Conservation (phyloP, 352 stramenopile genomes). For the Phytophthora pluvialis region DNA sequence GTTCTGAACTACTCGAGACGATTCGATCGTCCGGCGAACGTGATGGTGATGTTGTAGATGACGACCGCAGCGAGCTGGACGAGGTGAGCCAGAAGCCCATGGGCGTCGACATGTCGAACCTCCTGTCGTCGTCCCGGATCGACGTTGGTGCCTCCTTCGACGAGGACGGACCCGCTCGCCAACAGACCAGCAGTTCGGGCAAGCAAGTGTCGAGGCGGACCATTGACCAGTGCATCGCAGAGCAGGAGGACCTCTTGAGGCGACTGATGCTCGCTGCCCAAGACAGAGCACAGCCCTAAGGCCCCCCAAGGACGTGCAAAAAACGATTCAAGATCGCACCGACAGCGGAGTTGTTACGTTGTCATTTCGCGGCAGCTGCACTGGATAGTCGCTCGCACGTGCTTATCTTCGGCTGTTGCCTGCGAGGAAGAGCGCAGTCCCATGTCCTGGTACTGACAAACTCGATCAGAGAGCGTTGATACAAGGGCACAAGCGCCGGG, state of each 20-base stretch:
- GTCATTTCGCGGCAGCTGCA: slow-evolving; percentile 2
- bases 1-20: slow-evolving; percentile 39
- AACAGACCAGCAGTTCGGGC: slow-evolving; percentile 3
- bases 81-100: slow-evolving; percentile 9
- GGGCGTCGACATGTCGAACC: slow-evolving; percentile 35
- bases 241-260: slow-evolving; percentile 42
- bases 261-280: slow-evolving; percentile 35
- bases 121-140: slow-evolving; percentile 35
- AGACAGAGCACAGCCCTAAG: slow-evolving; percentile 18
- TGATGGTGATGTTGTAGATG: slow-evolving; percentile 30
- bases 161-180: slow-evolving; percentile 3
- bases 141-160: slow-evolving; percentile 26
- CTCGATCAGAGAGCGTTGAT: slow-evolving; percentile 2
- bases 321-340: slow-evolving; percentile 18
- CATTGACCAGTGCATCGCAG: slow-evolving; percentile 38
- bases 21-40: slow-evolving; percentile 33
- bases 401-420: neutral
- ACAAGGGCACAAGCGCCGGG: slow-evolving; percentile 1
- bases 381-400: slow-evolving; percentile 29
- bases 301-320: too few relatives aligned
- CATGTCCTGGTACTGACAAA: slow-evolving; percentile 21
- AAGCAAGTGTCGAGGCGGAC: slow-evolving; percentile 16
- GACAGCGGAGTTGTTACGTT: slow-evolving; percentile 5
- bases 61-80: slow-evolving; percentile 18
- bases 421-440: neutral